Percentiles rank a stretch among this genome's conserved stretches.
Evolutionary conservation across 257 asterid species (phyloP).

Genomic region (Apocynum venetum): DNA sequence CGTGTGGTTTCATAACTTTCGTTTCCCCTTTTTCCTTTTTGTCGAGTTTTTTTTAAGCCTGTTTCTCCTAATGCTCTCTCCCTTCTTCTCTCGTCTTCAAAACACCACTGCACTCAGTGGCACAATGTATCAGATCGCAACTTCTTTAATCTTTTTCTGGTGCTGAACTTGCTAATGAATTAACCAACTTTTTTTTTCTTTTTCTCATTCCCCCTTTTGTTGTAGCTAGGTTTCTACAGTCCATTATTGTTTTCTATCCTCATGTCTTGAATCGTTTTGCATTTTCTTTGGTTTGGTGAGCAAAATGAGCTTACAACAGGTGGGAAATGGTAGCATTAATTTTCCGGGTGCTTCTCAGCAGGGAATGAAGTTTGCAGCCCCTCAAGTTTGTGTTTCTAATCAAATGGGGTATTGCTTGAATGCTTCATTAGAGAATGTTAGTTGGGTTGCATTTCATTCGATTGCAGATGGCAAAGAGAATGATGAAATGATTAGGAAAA

Average conservation of each 20-base stretch:
- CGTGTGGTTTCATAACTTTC: slow-evolving; percentile 17
- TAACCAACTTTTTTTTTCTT: too few species aligned
- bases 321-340: neutral
- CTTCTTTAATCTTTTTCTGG: neutral
- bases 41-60: neutral
- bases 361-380: slow-evolving; percentile 5
- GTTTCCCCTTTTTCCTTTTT: neutral
- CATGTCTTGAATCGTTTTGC: too few species aligned
- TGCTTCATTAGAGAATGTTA: neutral
- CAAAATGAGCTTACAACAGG: neutral
- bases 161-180: too few species aligned
- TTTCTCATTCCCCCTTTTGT: too few species aligned
- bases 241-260: too few species aligned
- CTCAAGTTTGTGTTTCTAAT: neutral
- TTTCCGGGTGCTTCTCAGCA: neutral
- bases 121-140: neutral
- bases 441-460: neutral
- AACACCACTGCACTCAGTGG: too few species aligned
- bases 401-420: neutral
- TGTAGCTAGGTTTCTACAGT: too few species aligned
- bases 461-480: slow-evolving; percentile 2
- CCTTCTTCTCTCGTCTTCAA: neutral
- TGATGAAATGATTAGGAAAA: neutral
- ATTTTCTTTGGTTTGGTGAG: neutral
- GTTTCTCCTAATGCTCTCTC: neutral